Evolutionary conservation across 2,329 filamentous ascomycete species (phyloP).

Genomic region (Colletotrichum liriopes): DNA sequence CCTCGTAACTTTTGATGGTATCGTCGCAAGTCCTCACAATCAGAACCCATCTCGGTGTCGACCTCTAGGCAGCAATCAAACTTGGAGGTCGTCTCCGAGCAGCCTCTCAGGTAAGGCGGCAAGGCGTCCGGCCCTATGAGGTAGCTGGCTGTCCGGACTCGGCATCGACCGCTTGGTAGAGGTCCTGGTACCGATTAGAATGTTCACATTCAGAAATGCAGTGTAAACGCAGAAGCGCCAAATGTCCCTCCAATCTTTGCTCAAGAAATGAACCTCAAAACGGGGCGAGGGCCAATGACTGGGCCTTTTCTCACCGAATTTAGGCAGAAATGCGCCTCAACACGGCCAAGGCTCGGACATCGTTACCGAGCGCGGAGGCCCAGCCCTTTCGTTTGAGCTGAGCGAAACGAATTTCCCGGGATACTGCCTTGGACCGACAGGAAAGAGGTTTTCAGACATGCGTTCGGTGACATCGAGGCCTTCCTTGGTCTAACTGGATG

Average conservation of each 20-base stretch:
- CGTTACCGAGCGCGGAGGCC: neutral
- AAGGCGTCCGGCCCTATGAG: neutral
- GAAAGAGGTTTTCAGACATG: neutral
- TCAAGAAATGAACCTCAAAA: constrained; percentile 10
- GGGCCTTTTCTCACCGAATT: constrained; percentile 7
- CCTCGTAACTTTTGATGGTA: fast-evolving
- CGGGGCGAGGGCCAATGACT: neutral
- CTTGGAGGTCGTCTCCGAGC: neutral
- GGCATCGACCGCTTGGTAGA: neutral
- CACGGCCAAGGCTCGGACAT: neutral
- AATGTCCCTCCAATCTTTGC: neutral
- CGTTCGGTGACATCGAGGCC: neutral
- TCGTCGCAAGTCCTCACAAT: neutral
- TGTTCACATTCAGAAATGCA: neutral
- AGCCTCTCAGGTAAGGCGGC: neutral
- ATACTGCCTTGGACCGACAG: neutral
- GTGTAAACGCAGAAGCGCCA: too few species aligned
- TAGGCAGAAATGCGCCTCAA: constrained; percentile 22
- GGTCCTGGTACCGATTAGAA: neutral
- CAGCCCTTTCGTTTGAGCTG: neutral
- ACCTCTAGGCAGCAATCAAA: neutral
- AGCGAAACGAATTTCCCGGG: too few species aligned
- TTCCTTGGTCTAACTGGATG: neutral
- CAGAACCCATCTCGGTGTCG: neutral
- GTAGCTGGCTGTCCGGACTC: neutral